Conservation (phyloP, 2,329 filamentous ascomycete species). For the Ascochyta lentis region DNA sequence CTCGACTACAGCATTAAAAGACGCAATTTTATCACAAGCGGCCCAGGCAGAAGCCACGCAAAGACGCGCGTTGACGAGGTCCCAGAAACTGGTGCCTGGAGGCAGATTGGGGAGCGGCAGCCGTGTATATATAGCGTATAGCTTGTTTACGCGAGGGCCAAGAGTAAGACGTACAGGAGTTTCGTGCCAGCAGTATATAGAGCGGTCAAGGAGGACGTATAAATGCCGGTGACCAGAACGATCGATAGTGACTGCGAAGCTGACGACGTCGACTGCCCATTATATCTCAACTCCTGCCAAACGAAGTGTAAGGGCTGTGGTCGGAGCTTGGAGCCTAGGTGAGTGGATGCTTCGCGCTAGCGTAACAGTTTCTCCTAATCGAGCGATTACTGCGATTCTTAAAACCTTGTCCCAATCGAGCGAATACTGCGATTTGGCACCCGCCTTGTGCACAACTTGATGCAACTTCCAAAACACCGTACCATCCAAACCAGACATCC, state of each 20-base stretch:
- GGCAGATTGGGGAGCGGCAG: background rate
- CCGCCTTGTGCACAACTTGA: too few species aligned
- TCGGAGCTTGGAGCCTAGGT: too few species aligned
- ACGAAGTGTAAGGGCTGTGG: background rate
- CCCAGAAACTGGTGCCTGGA: conserved; percentile 9
- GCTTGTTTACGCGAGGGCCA: conserved; percentile 4
- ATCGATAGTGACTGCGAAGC: background rate
- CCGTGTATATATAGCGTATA: background rate
- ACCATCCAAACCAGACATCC: too few species aligned
- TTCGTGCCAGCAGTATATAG: background rate
- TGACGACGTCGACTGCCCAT: background rate
- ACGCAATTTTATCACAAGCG: background rate
- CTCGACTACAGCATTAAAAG: background rate
- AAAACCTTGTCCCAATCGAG: conserved; percentile 1
- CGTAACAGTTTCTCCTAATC: too few species aligned
- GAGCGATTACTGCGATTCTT: background rate
- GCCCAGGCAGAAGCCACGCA: conserved; percentile 2
- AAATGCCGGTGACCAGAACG: background rate
- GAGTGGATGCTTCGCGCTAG: conserved; percentile 1
- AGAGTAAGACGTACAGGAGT: background rate
- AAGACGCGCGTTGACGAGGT: conserved; percentile 2
- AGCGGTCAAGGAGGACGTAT: background rate
- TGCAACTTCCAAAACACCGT: too few species aligned
- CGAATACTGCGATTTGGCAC: conserved; percentile 2
- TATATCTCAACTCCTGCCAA: background rate